phyloP scores from a whole-genome alignment of 805 yeast species.

The Yarrowia sp. region DNA sequence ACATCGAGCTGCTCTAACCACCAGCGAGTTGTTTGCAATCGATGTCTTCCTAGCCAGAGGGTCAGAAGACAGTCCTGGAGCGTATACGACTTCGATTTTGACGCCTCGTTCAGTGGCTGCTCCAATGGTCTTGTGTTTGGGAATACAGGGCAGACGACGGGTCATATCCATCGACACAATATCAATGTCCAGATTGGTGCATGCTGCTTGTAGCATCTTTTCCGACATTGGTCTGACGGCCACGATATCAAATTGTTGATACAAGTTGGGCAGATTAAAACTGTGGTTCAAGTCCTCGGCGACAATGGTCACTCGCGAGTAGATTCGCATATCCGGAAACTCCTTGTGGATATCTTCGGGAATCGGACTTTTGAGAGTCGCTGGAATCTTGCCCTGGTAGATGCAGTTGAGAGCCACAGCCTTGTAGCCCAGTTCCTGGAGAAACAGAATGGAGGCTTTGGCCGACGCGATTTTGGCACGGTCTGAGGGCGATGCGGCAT shows the following conservation, averaged over 20 bases:
- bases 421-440: conserved; percentile 52
- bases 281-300: conserved; percentile 76
- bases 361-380: conserved; percentile 40
- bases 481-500: conserved; percentile 1
- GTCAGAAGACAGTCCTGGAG: conserved; percentile 29
- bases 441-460: conserved; percentile 2
- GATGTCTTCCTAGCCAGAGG: conserved; percentile 53
- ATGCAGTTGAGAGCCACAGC: conserved; percentile 69
- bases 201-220: conserved; percentile 69
- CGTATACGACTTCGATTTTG: conserved; percentile 72
- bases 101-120: conserved; percentile 81
- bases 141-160: conserved; percentile 63
- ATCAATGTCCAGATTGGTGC: conserved; percentile 76
- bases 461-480: background rate
- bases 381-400: conserved; percentile 32
- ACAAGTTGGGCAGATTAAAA: conserved; percentile 50
- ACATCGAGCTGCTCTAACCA: conserved; percentile 75
- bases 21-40: conserved; percentile 66
- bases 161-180: conserved; percentile 68
- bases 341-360: conserved; percentile 37
- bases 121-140: conserved; percentile 80
- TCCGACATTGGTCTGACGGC: conserved; percentile 81
- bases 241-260: conserved; percentile 65
- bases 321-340: conserved; percentile 48
- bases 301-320: conserved; percentile 69